Conservation (phyloP, 192 early-diverging fungal genomes). For the Spizellomyces punctatus region DNA sequence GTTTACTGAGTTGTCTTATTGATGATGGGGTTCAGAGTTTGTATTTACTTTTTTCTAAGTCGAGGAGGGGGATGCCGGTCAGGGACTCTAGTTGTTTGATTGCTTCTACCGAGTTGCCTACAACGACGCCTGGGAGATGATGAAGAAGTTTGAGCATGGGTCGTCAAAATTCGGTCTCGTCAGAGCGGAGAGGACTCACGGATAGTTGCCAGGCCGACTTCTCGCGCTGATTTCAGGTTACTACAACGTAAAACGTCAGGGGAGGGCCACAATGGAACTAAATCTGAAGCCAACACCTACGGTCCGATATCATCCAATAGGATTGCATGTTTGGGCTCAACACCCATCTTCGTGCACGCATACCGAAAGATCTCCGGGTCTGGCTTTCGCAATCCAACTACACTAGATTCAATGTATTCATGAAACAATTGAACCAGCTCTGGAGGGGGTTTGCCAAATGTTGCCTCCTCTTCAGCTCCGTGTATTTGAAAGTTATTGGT, state of each 20-base stretch:
- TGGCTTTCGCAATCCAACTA: constrained; percentile 82
- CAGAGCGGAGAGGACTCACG: constrained; percentile 33
- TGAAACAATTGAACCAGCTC: constrained; percentile 61
- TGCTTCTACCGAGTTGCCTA: constrained; percentile 54
- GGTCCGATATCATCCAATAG: constrained; percentile 86
- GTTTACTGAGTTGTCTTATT: too few relatives aligned
- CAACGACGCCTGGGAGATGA: constrained; percentile 39
- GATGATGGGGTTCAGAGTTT: constrained; percentile 9
- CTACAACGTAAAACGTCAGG: constrained; percentile 14
- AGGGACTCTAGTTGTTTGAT: constrained; percentile 50
- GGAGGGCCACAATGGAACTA: neutral
- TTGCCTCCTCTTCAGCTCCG: constrained; percentile 33
- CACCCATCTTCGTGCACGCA: constrained; percentile 71
- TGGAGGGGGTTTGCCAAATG: constrained; percentile 25
- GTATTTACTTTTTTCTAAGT: constrained; percentile 29
- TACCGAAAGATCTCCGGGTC: constrained; percentile 73
- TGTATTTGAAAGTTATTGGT: constrained; percentile 76
- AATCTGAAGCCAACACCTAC: constrained; percentile 24
- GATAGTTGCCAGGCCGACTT: constrained; percentile 73
- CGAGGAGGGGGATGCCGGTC: constrained; percentile 33
- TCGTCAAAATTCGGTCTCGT: too few relatives aligned
- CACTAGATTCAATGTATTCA: constrained; percentile 72
- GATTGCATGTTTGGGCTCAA: constrained; percentile 67
- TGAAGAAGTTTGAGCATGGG: neutral
- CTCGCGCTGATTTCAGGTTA: constrained; percentile 71